These are phyloP conservation scores for Talaromyces liani DNA, from an alignment of 495 filamentous ascomycete species.

Conservation along the genomic window DNA sequence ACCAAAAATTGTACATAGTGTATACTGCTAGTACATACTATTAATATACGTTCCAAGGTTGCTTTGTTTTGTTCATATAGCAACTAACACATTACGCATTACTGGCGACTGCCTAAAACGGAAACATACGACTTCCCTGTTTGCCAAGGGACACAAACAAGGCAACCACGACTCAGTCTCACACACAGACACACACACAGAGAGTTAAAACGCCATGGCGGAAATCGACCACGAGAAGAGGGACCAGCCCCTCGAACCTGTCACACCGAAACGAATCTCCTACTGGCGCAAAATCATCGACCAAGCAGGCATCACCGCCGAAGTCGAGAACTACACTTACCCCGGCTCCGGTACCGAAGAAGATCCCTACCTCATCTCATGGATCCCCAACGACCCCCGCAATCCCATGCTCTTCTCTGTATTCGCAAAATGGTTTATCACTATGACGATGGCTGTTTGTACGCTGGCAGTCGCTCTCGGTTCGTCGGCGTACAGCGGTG, in stretches of 20 bases:
- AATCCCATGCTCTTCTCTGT: conserved; percentile 62
- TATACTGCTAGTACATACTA: not conserved
- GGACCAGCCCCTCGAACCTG: conserved; percentile 13
- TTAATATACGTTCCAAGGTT: not conserved
- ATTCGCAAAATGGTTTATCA: conserved; percentile 64
- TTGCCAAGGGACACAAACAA: not conserved
- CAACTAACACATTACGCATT: not conserved
- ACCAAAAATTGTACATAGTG: not conserved
- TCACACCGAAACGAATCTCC: conserved; percentile 28
- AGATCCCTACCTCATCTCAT: conserved; percentile 68
- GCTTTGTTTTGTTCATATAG: not conserved
- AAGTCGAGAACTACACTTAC: conserved; percentile 54
- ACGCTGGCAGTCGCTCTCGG: conserved; percentile 70
- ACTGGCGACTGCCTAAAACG: not conserved
- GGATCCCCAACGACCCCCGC: conserved; percentile 61
- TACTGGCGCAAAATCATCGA: conserved; percentile 41
- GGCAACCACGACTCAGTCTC: not conserved
- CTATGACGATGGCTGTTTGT: conserved; percentile 54
- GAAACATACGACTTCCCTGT: not conserved
- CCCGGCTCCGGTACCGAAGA: conserved; percentile 63
- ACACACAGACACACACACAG: no score
- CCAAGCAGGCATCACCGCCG: conserved; percentile 47
- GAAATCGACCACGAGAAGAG: not conserved
- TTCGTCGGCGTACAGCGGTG: conserved; percentile 70
- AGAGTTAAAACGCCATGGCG: not conserved